Percentiles rank a stretch among this genome's conserved stretches.
Conservation (phyloP, 1,284 basidiomycete genomes). For the Agroathelia rolfsii region DNA sequence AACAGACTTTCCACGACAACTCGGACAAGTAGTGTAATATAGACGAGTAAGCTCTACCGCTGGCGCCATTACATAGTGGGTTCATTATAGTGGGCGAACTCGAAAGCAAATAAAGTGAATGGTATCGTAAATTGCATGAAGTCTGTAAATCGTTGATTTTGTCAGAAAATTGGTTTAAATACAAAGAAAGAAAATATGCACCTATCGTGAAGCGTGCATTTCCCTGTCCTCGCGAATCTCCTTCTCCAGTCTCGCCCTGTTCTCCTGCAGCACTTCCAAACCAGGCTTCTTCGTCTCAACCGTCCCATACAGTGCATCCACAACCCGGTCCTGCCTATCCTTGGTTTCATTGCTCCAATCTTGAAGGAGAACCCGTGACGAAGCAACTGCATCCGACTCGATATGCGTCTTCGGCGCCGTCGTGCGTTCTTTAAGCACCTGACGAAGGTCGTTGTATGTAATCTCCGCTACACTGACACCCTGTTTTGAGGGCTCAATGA, state of each 20-base stretch:
- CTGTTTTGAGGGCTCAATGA: constrained; percentile 21
- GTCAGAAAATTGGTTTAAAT: too few relatives aligned
- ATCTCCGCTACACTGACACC: constrained; percentile 11
- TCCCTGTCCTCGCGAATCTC: constrained; percentile 21
- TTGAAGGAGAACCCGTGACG: constrained; percentile 12
- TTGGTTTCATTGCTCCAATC: constrained; percentile 25
- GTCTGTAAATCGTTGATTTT: too few relatives aligned
- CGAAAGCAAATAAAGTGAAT: too few relatives aligned
- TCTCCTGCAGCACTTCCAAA: constrained; percentile 46
- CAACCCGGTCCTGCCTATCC: constrained; percentile 35
- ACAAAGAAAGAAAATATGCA: too few relatives aligned
- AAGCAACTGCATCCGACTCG: constrained; percentile 17
- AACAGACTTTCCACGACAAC: constrained; percentile 25
- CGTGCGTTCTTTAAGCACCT: constrained; percentile 17
- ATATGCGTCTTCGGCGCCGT: constrained; percentile 23
- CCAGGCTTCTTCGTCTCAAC: constrained; percentile 35
- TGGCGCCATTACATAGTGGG: too few relatives aligned
- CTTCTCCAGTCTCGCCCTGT: constrained; percentile 22
- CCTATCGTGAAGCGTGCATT: too few relatives aligned
- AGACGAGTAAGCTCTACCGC: too few relatives aligned
- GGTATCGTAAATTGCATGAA: too few relatives aligned
- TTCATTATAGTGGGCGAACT: too few relatives aligned
- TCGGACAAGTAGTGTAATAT: background rate
- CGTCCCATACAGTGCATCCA: constrained; percentile 53
- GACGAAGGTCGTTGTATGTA: constrained; percentile 17